Conservation (phyloP, 2,329 filamentous ascomycete genomes). For the Ophiostoma sp. region DNA sequence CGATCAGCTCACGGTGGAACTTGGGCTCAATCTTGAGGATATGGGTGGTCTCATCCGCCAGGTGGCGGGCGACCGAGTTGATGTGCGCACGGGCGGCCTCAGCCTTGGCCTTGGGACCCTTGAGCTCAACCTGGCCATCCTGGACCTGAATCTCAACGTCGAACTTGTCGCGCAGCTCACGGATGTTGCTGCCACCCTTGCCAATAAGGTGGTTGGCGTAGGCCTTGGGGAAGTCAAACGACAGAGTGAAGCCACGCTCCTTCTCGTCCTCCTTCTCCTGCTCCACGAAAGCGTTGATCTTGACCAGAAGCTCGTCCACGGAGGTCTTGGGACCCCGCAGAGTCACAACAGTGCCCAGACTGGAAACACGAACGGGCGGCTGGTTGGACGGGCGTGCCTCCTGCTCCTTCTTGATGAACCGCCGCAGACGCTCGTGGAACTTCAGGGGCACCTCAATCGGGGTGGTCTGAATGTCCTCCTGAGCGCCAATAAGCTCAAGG, state of each 20-base stretch:
- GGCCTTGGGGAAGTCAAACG: constrained; percentile 93
- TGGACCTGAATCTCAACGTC: constrained; percentile 82
- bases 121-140: constrained; percentile 91
- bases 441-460: constrained; percentile 61
- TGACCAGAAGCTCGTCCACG: constrained; percentile 70
- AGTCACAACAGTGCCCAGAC: constrained; percentile 61
- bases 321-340: constrained; percentile 74
- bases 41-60: constrained; percentile 89
- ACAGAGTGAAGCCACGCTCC: constrained; percentile 81
- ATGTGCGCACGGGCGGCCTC: constrained; percentile 85
- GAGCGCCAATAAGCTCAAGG: constrained; percentile 57
- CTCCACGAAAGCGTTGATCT: constrained; percentile 76
- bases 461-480: constrained; percentile 54
- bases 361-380: constrained; percentile 61
- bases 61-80: constrained; percentile 71
- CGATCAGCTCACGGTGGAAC: constrained; percentile 92
- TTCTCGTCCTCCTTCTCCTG: constrained; percentile 91
- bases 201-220: constrained; percentile 82
- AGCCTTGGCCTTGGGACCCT: constrained; percentile 92
- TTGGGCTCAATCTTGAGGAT: constrained; percentile 87
- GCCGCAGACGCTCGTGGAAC: constrained; percentile 63
- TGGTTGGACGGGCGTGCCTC: constrained; percentile 56
- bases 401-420: constrained; percentile 66
- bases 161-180: constrained; percentile 65
- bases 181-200: constrained; percentile 66